Evolutionary conservation across 1,139 yeast genomes (phyloP), one percentile per base, ranked within the genome.

Genomic region (Taiozyma sp.): DNA sequence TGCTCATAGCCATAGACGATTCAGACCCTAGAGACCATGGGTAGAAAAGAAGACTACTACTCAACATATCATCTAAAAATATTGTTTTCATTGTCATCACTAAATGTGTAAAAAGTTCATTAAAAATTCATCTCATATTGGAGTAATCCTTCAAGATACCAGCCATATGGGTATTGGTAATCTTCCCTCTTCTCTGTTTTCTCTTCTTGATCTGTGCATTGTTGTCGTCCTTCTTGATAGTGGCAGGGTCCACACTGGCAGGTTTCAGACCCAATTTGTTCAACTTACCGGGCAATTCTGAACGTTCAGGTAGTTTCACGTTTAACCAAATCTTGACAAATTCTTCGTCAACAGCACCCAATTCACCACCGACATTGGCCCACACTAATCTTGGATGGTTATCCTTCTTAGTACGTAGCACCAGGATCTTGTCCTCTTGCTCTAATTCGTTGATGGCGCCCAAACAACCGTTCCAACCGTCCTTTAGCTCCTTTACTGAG

Each of bases 381-480:
- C 99, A 95, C 14, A 93, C 89, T 54, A 86, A 80, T 57, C 96
- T 74, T 13, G 99, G 97, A 1, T 91, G 76, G 65, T 88, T 90
- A 62, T 93, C 99, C 74, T 95, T 93, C 64, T 92, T 91, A 44
- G 96, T 90, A 52, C 97, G 78, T 59, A 90, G 73, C 4, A 93
- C 97, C 44, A 93, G 75, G 43, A 92, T 83, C 60, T 87, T 85
- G 54, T 86, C 80, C 51, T 86, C 84, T 50, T 78, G 76, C 65
- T 93, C 98, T 45, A 93, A 72, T 60, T 85, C 84, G 47, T 83
- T 83, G 30, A 93, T 82, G 0, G 95, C 87, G 8, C 80, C 82
- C 46, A 86, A 68, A 66, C 97, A 92, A n/a, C 92, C 96, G 48
- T 87, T 80, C 99, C 99, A 95, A 23, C 99, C 99, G 65, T 95